These are phyloP conservation scores for Candolleomyces aberdarensis DNA, from an alignment of 768 basidiomycete species.

Conservation along the genomic window DNA sequence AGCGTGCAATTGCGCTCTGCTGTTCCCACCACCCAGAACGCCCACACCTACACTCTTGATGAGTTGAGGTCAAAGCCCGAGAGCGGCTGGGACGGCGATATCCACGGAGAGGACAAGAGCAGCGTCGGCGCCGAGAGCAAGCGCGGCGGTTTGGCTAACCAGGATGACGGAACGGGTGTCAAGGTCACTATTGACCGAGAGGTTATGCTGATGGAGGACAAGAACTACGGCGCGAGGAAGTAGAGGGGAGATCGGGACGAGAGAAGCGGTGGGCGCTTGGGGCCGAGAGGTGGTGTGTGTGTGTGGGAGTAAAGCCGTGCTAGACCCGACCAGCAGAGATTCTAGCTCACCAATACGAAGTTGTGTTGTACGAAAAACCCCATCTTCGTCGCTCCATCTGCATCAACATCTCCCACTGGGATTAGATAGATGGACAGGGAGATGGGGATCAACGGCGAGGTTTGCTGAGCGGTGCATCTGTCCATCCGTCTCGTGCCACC, in stretches of 20 bases:
- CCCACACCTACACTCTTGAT: slow-evolving; percentile 53
- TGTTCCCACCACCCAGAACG: slow-evolving; percentile 27
- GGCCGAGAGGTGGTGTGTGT: background rate
- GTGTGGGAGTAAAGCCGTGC: background rate
- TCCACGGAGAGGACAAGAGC: slow-evolving; percentile 34
- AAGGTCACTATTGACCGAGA: slow-evolving; percentile 45
- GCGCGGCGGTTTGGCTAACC: slow-evolving; percentile 4
- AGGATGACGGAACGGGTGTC: slow-evolving; percentile 24
- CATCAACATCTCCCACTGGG: background rate
- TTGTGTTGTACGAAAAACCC: background rate
- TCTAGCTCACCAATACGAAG: background rate
- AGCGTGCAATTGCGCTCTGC: background rate
- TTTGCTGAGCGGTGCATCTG: background rate
- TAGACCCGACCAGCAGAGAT: background rate
- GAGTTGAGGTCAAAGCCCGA: slow-evolving; percentile 48
- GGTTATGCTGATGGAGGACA: slow-evolving; percentile 23
- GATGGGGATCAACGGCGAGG: background rate
- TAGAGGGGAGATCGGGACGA: background rate
- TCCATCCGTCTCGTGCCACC: background rate
- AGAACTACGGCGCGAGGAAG: background rate
- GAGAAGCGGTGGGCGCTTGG: background rate
- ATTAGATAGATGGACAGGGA: background rate
- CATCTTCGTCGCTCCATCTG: background rate
- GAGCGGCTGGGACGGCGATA: slow-evolving; percentile 39
- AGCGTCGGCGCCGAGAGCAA: slow-evolving; percentile 30